Percentiles rank a stretch among this genome's conserved stretches.
phyloP scores from a whole-genome alignment of 2,329 filamentous ascomycete species.

The Gaeumannomyces sp. region DNA sequence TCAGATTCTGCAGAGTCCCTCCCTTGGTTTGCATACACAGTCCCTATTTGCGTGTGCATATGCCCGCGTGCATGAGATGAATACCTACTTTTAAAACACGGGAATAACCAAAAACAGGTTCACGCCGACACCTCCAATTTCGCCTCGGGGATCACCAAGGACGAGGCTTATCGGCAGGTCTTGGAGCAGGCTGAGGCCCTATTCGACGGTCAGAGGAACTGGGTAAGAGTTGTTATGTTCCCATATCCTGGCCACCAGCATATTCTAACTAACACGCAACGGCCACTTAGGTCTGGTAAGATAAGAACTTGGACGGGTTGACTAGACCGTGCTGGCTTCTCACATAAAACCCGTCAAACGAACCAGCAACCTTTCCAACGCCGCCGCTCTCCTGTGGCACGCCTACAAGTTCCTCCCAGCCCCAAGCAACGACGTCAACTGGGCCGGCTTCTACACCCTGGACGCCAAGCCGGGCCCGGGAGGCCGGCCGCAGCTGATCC shows the following conservation, averaged over 20 bases:
- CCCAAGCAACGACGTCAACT: slow-evolving; percentile 66
- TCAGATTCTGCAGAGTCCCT: no score
- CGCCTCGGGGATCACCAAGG: slow-evolving; percentile 57
- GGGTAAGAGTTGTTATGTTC: slow-evolving; percentile 47
- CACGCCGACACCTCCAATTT: slow-evolving; percentile 79
- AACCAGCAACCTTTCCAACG: slow-evolving; percentile 67
- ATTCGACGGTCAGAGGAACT: slow-evolving; percentile 69
- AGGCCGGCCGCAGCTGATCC: slow-evolving; percentile 50
- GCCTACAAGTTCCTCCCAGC: slow-evolving; percentile 65
- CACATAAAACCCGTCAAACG: slow-evolving; percentile 5
- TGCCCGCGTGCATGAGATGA: no score
- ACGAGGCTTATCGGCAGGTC: slow-evolving; percentile 68
- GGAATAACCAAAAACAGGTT: slow-evolving; percentile 39
- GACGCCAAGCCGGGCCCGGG: slow-evolving; percentile 34
- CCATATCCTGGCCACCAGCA: neutral
- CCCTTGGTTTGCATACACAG: no score
- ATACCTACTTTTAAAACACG: no score
- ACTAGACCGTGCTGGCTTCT: neutral
- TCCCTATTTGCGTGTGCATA: no score
- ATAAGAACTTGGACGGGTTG: neutral
- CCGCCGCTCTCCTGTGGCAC: slow-evolving; percentile 72
- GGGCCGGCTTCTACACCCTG: slow-evolving; percentile 71
- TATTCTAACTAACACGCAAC: neutral
- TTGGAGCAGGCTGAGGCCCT: slow-evolving; percentile 63
- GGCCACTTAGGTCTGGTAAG: slow-evolving; percentile 33